phyloP scores from a whole-genome alignment of 345 rosid species.

The Firmiana major region DNA sequence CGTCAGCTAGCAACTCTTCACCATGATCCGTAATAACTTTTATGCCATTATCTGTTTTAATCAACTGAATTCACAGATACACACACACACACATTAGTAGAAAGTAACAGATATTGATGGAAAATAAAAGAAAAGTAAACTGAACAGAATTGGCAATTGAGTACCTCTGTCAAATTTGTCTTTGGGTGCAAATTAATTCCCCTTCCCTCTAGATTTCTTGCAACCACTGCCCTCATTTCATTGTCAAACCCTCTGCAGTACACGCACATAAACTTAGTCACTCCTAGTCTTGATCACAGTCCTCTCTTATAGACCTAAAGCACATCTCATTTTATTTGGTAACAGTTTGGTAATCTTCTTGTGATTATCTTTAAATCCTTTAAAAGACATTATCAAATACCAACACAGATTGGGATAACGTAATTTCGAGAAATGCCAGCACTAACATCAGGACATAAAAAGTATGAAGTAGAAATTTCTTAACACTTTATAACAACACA shows the following conservation, averaged over 20 bases:
- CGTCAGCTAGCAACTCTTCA: slow-evolving; percentile 79
- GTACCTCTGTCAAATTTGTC: slow-evolving; percentile 75
- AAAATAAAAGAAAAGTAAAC: neutral
- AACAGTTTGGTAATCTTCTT: neutral
- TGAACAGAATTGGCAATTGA: slow-evolving; percentile 10
- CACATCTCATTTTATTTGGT: neutral
- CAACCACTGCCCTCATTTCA: slow-evolving; percentile 96
- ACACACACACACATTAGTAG: slow-evolving; percentile 12
- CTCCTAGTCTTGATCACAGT: neutral
- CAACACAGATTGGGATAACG: neutral
- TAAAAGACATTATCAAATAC: neutral
- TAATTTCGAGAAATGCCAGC: neutral
- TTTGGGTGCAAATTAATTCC: slow-evolving; percentile 79
- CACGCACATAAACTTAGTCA: neutral
- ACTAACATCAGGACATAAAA: neutral
- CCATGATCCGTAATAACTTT: slow-evolving; percentile 84
- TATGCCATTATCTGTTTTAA: slow-evolving; percentile 70
- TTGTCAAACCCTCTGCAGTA: slow-evolving; percentile 83
- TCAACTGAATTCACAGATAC: slow-evolving; percentile 53
- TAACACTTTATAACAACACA: neutral
- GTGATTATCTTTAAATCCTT: neutral
- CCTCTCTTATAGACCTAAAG: neutral
- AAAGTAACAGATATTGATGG: neutral
- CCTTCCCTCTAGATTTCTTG: slow-evolving; percentile 93
- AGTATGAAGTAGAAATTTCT: neutral